phyloP scores from a whole-genome alignment of 148 eudicot genomes.

The Rhododendron henanense region DNA sequence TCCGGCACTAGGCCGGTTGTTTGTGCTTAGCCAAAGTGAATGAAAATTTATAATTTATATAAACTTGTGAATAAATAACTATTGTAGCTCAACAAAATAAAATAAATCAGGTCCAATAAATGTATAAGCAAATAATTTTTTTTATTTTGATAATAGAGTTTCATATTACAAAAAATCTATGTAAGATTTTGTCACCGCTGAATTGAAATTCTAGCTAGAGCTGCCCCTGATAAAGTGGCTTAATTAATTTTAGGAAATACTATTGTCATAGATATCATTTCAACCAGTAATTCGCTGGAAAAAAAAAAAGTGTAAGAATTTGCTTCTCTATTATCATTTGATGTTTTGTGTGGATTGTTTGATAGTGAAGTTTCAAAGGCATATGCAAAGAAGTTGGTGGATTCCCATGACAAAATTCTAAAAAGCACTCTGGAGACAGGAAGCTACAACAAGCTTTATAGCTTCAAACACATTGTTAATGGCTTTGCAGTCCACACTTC shows the following conservation, averaged over 20 bases:
- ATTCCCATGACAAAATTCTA: slow-evolving; percentile 56
- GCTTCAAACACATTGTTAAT: slow-evolving; percentile 81
- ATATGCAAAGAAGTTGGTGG: slow-evolving; percentile 59
- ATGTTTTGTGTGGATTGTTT: slow-evolving; percentile 2
- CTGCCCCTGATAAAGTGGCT: background rate
- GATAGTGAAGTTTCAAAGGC: slow-evolving; percentile 44
- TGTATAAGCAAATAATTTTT: too few species aligned
- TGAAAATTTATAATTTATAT: too few species aligned
- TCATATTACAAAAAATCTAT: too few species aligned
- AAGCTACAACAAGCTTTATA: slow-evolving; percentile 63
- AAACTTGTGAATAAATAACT: too few species aligned
- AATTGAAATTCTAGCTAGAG: too few species aligned
- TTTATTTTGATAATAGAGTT: too few species aligned
- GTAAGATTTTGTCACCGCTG: background rate
- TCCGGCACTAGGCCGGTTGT: too few species aligned
- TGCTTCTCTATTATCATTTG: background rate
- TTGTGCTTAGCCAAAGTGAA: too few species aligned
- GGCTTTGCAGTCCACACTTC: slow-evolving; percentile 85
- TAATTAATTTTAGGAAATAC: background rate
- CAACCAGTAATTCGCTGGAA: background rate
- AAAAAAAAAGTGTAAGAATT: background rate
- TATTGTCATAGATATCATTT: background rate
- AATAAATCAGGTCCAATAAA: too few species aligned
- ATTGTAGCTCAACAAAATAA: too few species aligned
- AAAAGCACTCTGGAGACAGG: slow-evolving; percentile 49